phyloP scores from a whole-genome alignment of 2,329 filamentous ascomycete genomes.

The Teratosphaeria epicoccoides region DNA sequence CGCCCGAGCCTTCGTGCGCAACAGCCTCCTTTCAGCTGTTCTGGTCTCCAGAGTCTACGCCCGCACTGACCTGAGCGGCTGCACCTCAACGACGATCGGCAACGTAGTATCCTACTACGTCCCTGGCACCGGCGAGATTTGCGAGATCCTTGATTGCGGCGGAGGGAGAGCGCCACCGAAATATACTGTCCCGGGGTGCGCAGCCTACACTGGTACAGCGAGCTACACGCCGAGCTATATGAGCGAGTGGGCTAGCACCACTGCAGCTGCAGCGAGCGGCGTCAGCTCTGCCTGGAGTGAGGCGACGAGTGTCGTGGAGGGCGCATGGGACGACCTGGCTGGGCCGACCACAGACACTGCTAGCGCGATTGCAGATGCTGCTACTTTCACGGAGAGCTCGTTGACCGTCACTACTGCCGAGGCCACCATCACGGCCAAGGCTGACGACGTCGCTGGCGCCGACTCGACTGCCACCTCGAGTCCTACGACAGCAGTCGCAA shows the following conservation, averaged over 20 bases:
- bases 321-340: background rate
- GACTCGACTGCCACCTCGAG: background rate
- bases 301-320: background rate
- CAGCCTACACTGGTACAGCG: slow-evolving; percentile 44
- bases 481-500: background rate
- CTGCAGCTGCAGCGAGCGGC: slow-evolving; percentile 5
- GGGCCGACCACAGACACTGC: background rate
- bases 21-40: slow-evolving; percentile 15
- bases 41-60: slow-evolving; percentile 24
- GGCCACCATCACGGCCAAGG: background rate
- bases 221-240: slow-evolving; percentile 45
- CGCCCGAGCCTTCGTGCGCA: background rate
- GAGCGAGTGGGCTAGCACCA: slow-evolving; percentile 18
- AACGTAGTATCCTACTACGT: slow-evolving; percentile 49
- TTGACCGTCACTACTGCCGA: background rate
- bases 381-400: background rate
- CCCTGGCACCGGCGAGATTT: slow-evolving; percentile 54
- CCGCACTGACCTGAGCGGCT: slow-evolving; percentile 30
- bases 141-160: slow-evolving; percentile 55
- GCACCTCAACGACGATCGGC: slow-evolving; percentile 36
- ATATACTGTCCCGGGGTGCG: slow-evolving; percentile 52
- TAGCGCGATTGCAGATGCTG: background rate
- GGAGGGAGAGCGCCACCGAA: slow-evolving; percentile 54
- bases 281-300: slow-evolving; percentile 3
- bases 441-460: background rate